A percentile compares a stretch with the other conserved stretches of the same genome.
These are phyloP conservation scores for Calendula officinalis DNA, from an alignment of 129 eudicot species.

Conservation along the genomic window DNA sequence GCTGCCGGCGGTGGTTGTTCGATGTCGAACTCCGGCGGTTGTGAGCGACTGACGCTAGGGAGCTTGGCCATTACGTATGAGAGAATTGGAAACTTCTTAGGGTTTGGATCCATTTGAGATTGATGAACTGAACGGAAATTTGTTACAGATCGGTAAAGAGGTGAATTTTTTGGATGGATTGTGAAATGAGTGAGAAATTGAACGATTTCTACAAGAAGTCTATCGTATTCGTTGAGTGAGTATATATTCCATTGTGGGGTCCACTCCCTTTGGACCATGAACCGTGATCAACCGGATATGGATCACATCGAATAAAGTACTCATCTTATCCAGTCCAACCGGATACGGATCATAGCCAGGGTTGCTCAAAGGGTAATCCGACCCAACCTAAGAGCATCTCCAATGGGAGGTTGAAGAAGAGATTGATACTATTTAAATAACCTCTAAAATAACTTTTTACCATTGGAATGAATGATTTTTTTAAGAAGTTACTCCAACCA, in stretches of 20 bases:
- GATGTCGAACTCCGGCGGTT: slow-evolving; percentile 50
- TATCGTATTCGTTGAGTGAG: background rate
- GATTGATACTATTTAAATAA: no score
- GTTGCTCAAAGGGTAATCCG: no score
- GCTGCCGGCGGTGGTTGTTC: slow-evolving; percentile 48
- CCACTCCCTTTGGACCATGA: background rate
- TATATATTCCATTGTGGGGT: slow-evolving; percentile 20
- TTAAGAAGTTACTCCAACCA: no score
- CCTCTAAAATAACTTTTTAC: no score
- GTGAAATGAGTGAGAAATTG: background rate
- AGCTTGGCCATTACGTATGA: slow-evolving; percentile 65
- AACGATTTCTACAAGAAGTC: slow-evolving; percentile 21
- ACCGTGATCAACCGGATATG: background rate
- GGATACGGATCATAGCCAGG: no score
- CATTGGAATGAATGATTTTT: no score
- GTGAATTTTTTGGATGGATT: background rate
- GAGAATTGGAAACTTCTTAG: slow-evolving; percentile 64
- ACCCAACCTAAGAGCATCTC: no score
- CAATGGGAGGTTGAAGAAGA: no score
- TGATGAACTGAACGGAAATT: background rate
- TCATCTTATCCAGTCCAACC: background rate
- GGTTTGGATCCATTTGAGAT: slow-evolving; percentile 63
- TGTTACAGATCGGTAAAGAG: background rate
- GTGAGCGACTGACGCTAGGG: slow-evolving; percentile 42
- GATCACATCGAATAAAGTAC: background rate